Percentiles rank a stretch among this genome's conserved stretches.
Evolutionary conservation across 2,329 filamentous ascomycete genomes (phyloP).

Genomic region (Aureobasidium musti): DNA sequence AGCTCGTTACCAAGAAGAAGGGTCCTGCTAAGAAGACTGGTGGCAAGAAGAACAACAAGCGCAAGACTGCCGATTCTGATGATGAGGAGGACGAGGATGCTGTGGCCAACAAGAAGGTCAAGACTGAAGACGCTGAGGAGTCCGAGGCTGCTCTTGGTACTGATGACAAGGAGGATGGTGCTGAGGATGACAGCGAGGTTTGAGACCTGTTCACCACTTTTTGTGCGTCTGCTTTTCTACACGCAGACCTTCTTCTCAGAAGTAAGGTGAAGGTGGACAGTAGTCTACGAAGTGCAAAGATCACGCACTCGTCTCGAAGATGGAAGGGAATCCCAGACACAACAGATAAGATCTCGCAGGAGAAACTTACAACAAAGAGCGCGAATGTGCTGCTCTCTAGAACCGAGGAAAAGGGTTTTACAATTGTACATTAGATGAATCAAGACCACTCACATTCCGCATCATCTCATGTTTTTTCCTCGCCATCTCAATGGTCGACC

Average conservation of each 20-base stretch:
- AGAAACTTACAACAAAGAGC: neutral
- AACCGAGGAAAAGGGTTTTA: neutral
- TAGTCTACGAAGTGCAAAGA: neutral
- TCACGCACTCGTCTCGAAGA: too few relatives aligned
- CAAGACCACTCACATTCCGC: neutral
- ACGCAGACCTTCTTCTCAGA: neutral
- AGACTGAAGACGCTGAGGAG: neutral
- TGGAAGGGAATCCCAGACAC: too few relatives aligned
- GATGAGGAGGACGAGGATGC: neutral
- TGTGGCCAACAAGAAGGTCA: constrained; percentile 1
- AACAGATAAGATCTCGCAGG: neutral
- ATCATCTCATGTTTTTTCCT: neutral
- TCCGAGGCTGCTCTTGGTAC: neutral
- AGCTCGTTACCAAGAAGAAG: neutral
- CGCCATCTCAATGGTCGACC: too few relatives aligned
- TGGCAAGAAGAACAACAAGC: neutral
- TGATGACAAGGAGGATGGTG: neutral
- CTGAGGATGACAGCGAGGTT: neutral
- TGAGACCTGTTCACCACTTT: neutral
- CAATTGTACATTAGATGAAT: neutral
- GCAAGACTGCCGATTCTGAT: neutral
- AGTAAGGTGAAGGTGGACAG: neutral
- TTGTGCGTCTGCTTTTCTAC: neutral
- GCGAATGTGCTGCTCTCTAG: neutral
- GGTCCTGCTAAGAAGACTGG: neutral